Base-by-base conservation (phyloP, 371 early-diverging fungal genomes). In the Batkoa obscura region DNA sequence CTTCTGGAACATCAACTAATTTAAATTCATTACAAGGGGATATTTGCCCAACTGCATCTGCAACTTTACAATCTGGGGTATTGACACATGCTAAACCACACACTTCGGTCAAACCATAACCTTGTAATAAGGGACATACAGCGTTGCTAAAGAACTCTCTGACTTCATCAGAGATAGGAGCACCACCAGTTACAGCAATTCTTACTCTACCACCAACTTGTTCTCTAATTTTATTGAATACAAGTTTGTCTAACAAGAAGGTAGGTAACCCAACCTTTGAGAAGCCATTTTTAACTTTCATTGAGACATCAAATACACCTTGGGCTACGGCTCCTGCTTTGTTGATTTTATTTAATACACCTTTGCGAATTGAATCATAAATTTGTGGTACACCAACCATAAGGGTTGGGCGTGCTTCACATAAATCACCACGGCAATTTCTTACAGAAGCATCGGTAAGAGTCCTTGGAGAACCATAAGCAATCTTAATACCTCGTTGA, bases 381-480 rank as follows among this genome's bases (percentile, higher is more conserved):
- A 92, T 91, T 41, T 83, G 86, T 30, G 92, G 90, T 10, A 97
- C 91, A 63, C 91, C 92, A 23, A 86, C 78, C 78, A 99, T 81
- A 45, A 96, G 62, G 12, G 90, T 87, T 8, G 99, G 99, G 33
- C 80, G 73, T 58, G 91, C 75, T 59, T 88, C 94, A 59, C 83
- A 76, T 64, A 94, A 82, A 72, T 99, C 99, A 38, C 95, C 93
- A 58, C 80, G 71, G 72, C 96, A 90, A 66, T 90, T 82, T 60
- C 93, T 87, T 32, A 89, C 88, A 43, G 84, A 82, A 9, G 86
- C 79, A 62, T 95, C 87, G 36, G 89, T 88, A 59, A 95, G 75
- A 0, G 93, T 92, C 51, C 84, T 77, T 31, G 81, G 75, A 10
- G 74, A 72, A 42, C 86, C 97, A 69, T 93, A 98, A n/a, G 93